Base-by-base conservation (phyloP, 164 flowering plant genomes). In the Annona squamosa region DNA sequence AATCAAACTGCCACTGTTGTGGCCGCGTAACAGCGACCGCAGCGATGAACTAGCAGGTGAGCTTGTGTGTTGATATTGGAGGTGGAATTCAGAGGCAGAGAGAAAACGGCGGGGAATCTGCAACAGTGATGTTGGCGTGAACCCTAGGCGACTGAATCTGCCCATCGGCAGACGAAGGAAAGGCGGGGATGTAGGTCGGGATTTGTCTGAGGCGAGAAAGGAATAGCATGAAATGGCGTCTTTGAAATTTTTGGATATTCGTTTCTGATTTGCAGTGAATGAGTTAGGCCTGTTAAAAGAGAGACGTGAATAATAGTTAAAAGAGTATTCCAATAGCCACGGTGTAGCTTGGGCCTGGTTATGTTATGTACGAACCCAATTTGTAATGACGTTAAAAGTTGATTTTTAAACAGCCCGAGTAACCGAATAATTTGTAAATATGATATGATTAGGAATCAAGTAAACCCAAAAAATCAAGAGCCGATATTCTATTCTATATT, bases 11-110 rank as follows among this genome's bases (percentile, higher is more conserved):
- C 56, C 73, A 69, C 37, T 26, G 37, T 78, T 66, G 78, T 76
- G 81, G 73, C 76, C 57, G 68, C 79, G 77, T 77, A 82, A 72
- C 5, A 59, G 5, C 48, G 65, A 57, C 41, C 73, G 73, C 18
- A 57, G 73, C 37, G 59, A 17, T 3, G 48, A 43, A 1, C 17
- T 12, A 59, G 18, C 46, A 45, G 47, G 46, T 2, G 37, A 26
- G 18, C 44, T 17, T 2, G 4, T 12, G 63, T 17, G 9, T 2
- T 61, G 73, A 6, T 3, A 42, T 18, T 43, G 18, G 48, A 62
- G 43, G 18, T 4, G 26, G 1, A 59, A 3, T 1, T 59, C 48
- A 18, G 73, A 1, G 41, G 45, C 3, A 10, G 75, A 52, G 56
- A 56, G 48, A 18, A 44, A 67, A 57, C 19, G n/a, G 52, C 71